Base-by-base conservation (phyloP, 805 yeast genomes). In the Candida stauntonica region DNA sequence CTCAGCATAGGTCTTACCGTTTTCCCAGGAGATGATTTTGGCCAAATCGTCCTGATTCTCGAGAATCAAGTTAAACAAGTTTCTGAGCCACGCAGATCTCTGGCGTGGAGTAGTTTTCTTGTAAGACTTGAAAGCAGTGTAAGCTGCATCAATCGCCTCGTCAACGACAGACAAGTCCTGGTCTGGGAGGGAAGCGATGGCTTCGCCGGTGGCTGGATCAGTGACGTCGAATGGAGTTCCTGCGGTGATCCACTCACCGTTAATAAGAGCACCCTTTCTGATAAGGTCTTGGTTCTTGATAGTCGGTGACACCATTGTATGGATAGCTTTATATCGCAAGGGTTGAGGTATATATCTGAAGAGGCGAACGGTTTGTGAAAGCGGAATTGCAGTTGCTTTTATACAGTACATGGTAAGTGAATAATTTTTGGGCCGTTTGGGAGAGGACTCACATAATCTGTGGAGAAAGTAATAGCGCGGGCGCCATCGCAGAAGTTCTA, bases 141-240 rank as follows among this genome's bases (percentile, higher is more conserved):
- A 57, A 3, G 81, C 76, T 31, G 58, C 61, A 34, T 72, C 64
- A 36, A 77, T 74, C 13, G 81, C 75, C 37, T 67, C 73, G 33
- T 75, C 82, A 3, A 83, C 82, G 3, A 66, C 62, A 5, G 78
- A 72, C 18, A 79, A 50, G 24, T 82, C 78, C 58, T 77, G 76
- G 44, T 76, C 81, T 8, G 84, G 74, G 11, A 85, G 77, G 17
- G 66, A 70, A 11, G 82, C 79, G 35, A 81, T 65, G 13, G 66
- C 62, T 15, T 70, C 70, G n/a, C 68, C 71, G 18, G 73, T 69
- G 0, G 94, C 94, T 5, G 97, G 97, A 58, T 91, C 86, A 12
- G 62, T 59, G 14, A 89, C 94, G 4, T 68, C 63, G 58, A 87
- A 88, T 14, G 66, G 64, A 7, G 66, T 57, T 12, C 68, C 58